Base-by-base conservation (phyloP, 768 basidiomycete species). In the Lactarius hatsudake region DNA sequence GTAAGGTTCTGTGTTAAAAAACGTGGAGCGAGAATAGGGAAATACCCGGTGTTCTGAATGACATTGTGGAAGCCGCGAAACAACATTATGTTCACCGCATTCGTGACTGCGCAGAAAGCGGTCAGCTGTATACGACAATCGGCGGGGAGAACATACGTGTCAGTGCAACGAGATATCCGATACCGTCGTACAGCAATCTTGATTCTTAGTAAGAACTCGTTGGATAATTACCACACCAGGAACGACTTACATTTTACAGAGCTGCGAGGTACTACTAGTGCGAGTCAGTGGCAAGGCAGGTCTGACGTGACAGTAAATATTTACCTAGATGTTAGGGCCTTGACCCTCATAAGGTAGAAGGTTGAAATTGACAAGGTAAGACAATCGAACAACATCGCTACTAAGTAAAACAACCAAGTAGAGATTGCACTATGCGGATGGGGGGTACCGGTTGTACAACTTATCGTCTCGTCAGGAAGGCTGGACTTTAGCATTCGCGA, bases 161-260 rank as follows among this genome's bases (percentile, higher is more conserved):
- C 54, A 90, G 75, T 5, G 78, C 79, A 34, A 87, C 69, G 64
- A 89, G 85, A 73, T 87, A 90, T 26, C 84, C 82, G 34, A 90
- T 74, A 30, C 88, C 88, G 68, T 90, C 87, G 64, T 85, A 86
- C 3, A 90, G 76, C 85, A 89, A 85, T 76, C 87, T 89, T 69
- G 20, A 10, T 30, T 18, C 6, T 2, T 4, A 32, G 51, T 65
- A 45, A 63, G 38, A 32, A 32, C 32, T 3, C 6, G 2, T 13
- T 10, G 48, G n/a, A 23, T 13, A 53, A 15, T 26, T 15, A 13
- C 36, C 28, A 38, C 38, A 18, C 7, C 42, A 59, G 45, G n/a
- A 26, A 32, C 5, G 55, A 67, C 76, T 20, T 62, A 77, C 76
- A 75, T 71, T 48, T 67, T 70, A 54, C 73, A 45, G 28, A 77